Conservation (phyloP, 2,329 filamentous ascomycete genomes). For the Geosmithia putterillii region DNA sequence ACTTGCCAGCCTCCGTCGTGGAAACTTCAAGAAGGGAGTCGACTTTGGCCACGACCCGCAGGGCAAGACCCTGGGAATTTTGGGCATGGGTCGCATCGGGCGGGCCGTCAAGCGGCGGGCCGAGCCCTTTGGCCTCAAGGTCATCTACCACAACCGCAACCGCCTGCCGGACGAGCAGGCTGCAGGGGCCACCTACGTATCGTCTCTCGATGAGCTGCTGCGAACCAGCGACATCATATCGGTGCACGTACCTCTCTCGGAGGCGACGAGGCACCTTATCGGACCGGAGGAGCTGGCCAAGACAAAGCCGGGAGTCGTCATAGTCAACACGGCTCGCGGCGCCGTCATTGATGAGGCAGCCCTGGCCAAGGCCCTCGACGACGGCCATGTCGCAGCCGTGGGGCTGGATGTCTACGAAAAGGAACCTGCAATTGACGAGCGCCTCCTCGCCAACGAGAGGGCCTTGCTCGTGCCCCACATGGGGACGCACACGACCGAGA, state of each 20-base stretch:
- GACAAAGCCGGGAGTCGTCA: conserved; percentile 61
- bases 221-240: conserved; percentile 48
- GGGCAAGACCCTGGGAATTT: conserved; percentile 30
- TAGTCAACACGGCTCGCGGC: conserved; percentile 61
- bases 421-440: conserved; percentile 34
- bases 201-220: conserved; percentile 5
- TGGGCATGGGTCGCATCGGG: conserved; percentile 35
- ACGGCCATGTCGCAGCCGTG: conserved; percentile 44
- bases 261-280: conserved; percentile 39
- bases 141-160: conserved; percentile 29
- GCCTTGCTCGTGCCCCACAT: conserved; percentile 6
- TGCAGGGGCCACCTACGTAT: conserved; percentile 17
- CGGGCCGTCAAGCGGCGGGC: conserved; percentile 27
- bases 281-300: conserved; percentile 47
- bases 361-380: conserved; percentile 52
- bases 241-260: conserved; percentile 55
- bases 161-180: conserved; percentile 18
- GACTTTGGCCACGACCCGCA: conserved; percentile 20
- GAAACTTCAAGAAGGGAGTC: conserved; percentile 41
- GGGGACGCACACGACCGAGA: conserved; percentile 6
- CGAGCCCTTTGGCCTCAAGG: conserved; percentile 26
- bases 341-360: conserved; percentile 63
- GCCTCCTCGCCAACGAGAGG: conserved; percentile 3
- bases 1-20: conserved; percentile 44
- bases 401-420: conserved; percentile 63